Conservation (phyloP, 371 early-diverging fungal genomes). For the Mortierella sp. region DNA sequence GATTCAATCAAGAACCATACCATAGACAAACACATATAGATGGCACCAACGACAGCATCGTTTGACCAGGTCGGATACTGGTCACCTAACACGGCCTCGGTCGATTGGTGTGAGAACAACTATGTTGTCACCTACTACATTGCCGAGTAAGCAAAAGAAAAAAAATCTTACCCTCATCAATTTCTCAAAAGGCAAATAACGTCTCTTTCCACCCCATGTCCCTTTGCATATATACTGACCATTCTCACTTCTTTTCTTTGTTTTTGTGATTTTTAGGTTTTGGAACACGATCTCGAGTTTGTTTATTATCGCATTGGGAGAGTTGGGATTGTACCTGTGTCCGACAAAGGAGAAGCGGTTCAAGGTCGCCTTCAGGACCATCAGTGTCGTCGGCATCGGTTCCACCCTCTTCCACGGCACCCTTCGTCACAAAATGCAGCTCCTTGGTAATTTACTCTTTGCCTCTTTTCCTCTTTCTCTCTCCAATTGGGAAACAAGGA, state of each 20-base stretch:
- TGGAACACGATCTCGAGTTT: constrained; percentile 56
- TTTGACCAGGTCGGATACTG: constrained; percentile 53
- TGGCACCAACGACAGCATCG: constrained; percentile 43
- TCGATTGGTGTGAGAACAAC: constrained; percentile 60
- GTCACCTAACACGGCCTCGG: constrained; percentile 54
- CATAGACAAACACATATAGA: not conserved
- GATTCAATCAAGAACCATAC: not conserved
- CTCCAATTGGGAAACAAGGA: too few relatives aligned
- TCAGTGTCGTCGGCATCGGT: constrained; percentile 50
- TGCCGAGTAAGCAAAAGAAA: constrained; percentile 60
- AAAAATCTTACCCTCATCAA: not conserved
- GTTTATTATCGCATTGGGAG: constrained; percentile 44
- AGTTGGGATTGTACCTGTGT: constrained; percentile 43
- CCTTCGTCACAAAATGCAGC: constrained; percentile 57
- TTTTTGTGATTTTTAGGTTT: constrained; percentile 22
- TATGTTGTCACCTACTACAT: constrained; percentile 55
- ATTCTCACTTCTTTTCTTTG: not conserved
- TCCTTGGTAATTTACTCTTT: constrained; percentile 53
- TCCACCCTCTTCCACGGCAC: constrained; percentile 54
- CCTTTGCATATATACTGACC: not conserved
- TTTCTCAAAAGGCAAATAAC: too few relatives aligned
- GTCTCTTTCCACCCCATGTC: too few relatives aligned
- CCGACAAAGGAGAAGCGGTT: constrained; percentile 50
- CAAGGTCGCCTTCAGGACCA: constrained; percentile 47
- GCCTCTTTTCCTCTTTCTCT: too few relatives aligned